Evolutionary conservation across 1,284 basidiomycete species (phyloP), one percentile per base, ranked within the genome.

Genomic region (Puccinia polysora): DNA sequence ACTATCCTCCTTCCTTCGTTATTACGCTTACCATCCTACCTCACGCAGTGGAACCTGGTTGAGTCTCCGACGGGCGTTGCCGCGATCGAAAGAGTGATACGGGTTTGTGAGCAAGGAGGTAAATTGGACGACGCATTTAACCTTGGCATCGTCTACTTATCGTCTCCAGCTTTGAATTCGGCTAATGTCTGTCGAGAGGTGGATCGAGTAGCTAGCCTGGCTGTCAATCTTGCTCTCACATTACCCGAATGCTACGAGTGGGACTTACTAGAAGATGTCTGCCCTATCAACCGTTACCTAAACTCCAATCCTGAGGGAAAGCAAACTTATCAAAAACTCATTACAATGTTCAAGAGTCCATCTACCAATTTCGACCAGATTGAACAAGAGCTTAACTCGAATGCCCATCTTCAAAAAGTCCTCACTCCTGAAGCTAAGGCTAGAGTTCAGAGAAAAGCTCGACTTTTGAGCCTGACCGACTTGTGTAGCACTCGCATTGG

Each of bases 181-280:
- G 47, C 34, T 32, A 15, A 34, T 20, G 20, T 30, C 7, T 50
- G 47, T 64, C 2, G 30, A 30, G 62, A 64, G 32, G 49, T 47
- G 45, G 69, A 45, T 45, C 34, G 40, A 15, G 49, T 72, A 4
- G 36, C 60, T 6, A 38, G 38, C 30, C 52, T 43, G 28, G 43
- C 50, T n/a, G 50, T 72, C 43, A 55, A 64, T 28, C 59, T 72
- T 15, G 30, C 60, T 36, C 43, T 72, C 18, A 45, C 36, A 14
- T 64, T 72, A 53, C 47, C 47, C 2, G 47, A 64, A 20, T 72
- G 59, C 23, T 72, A 72, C 40, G 59, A 63, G 20, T 72, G 69
- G 69, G 60, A 72, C 34, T 30, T 72, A 6, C 56, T 72, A 45
- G 69, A 72, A 36, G 49, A 63, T 23, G 28, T 72, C 36, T 12